Percentiles rank a stretch among this genome's conserved stretches.
phyloP scores from a whole-genome alignment of 2,329 filamentous ascomycete genomes.

The Gyromitra esculenta region DNA sequence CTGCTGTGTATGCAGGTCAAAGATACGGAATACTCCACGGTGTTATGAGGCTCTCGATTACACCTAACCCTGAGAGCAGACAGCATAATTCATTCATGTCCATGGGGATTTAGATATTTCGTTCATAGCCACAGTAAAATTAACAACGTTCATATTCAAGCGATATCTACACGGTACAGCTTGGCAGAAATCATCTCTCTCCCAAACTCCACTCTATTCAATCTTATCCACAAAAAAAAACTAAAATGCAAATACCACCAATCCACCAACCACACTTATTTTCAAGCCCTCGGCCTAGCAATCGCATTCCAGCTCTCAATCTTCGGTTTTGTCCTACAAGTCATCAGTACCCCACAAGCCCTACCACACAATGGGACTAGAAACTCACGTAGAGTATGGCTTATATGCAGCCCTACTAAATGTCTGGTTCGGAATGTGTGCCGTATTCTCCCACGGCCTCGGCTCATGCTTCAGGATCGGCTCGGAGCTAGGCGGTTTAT shows the following conservation, averaged over 20 bases:
- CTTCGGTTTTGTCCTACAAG: slow-evolving; percentile 66
- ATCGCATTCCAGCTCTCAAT: slow-evolving; percentile 66
- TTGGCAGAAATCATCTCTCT: not conserved
- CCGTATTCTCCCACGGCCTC: slow-evolving; percentile 78
- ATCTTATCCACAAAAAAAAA: not conserved
- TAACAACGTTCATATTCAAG: not conserved
- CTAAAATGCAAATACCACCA: not conserved
- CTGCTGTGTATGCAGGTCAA: too few species aligned
- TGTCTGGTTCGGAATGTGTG: slow-evolving; percentile 80
- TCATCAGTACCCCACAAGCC: slow-evolving; percentile 32
- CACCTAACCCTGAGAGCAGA: too few species aligned
- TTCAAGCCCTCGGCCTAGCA: slow-evolving; percentile 53
- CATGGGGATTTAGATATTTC: too few species aligned
- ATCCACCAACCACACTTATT: not conserved
- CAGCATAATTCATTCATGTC: too few species aligned
- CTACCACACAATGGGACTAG: slow-evolving; percentile 10
- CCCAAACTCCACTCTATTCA: slow-evolving; percentile 19
- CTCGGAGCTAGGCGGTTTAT: slow-evolving; percentile 84
- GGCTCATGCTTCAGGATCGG: slow-evolving; percentile 73
- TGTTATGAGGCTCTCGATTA: too few species aligned
- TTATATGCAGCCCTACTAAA: slow-evolving; percentile 81
- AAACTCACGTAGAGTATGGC: slow-evolving; percentile 90
- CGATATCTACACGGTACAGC: not conserved
- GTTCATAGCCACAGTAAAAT: not conserved
- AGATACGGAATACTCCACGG: too few species aligned